Evolutionary conservation across 257 asterid genomes (phyloP), one percentile per base, ranked within the genome.

Genomic region (Gardenia jasminoides): DNA sequence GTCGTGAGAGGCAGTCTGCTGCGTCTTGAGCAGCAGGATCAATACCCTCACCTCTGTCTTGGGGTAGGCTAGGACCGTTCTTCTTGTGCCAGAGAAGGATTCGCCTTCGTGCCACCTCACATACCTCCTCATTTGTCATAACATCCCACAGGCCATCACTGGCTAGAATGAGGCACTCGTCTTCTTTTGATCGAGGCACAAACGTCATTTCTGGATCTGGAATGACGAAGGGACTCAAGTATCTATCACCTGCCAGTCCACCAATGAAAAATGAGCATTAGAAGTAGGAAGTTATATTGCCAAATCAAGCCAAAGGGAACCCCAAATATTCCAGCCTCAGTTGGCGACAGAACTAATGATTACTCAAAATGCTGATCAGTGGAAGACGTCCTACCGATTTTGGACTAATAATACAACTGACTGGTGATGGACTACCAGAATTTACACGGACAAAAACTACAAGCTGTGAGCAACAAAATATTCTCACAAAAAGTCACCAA

Each of bases 101-200:
- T 44, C 88, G 81, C 80, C 90, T 86, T 58, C 97, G 81, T 0
- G 96, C 96, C 73, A 89, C 81, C 17, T 88, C 93, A 81, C 97
- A 92, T 24, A 82, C 97, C 86, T 92, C 97, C 79, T 89, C 89
- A 13, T 92, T 91, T 16, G 93, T 87, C 83, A 89, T 71, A 7
- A 92, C 97, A 61, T 92, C 93, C 97, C 97, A 92, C 12, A 92
- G 79, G 61, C 97, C 97, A 46, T 90, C 93, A 24, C 88, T 89
- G 20, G 96, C 97, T 75, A 92, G 80, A 80, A 92, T 85, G 50
- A 91, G 96, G 76, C 93, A 91, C 39, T 91, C 92, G 36, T 91
- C 97, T 52, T 89, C 96, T 87, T 84, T 91, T 26, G 67, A 79
- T 24, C 96, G 87, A 66, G 89, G 83, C 41, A 89, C 85, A 30